Percentiles rank a stretch among this genome's conserved stretches.
Conservation (phyloP, 441 rosid species). For the Eutrema salsugineum region DNA sequence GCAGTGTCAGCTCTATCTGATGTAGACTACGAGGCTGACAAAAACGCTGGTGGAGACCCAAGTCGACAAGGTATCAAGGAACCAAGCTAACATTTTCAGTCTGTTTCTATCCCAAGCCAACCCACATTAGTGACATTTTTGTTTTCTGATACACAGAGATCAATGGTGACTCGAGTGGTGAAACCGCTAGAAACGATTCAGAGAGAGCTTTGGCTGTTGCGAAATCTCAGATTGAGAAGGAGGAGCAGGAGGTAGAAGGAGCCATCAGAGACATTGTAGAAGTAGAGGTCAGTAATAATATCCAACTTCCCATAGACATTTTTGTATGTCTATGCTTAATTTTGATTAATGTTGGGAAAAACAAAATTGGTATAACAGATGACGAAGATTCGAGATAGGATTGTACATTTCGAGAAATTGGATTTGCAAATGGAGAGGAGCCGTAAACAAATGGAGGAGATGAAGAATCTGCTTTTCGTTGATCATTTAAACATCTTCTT, state of each 20-base stretch:
- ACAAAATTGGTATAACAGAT: conserved; percentile 42
- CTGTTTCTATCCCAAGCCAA: conserved; percentile 8
- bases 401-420: conserved; percentile 66
- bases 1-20: conserved; percentile 59
- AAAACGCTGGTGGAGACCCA: conserved; percentile 27
- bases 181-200: conserved; percentile 25
- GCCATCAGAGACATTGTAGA: conserved; percentile 51
- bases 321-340: background rate
- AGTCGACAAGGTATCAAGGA: conserved; percentile 38
- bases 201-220: conserved; percentile 44
- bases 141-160: conserved; percentile 41
- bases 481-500: conserved; percentile 73
- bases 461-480: conserved; percentile 68
- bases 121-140: background rate
- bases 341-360: background rate
- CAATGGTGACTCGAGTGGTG: conserved; percentile 42
- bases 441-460: conserved; percentile 67
- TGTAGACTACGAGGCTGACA: conserved; percentile 35
- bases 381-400: conserved; percentile 69
- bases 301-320: background rate
- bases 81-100: background rate
- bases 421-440: conserved; percentile 86
- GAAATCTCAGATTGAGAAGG: conserved; percentile 52
- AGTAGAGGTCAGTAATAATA: conserved; percentile 52
- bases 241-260: conserved; percentile 63